These are phyloP conservation scores for Candida sakaeoensis DNA, from an alignment of 805 yeast species.

Conservation along the genomic window DNA sequence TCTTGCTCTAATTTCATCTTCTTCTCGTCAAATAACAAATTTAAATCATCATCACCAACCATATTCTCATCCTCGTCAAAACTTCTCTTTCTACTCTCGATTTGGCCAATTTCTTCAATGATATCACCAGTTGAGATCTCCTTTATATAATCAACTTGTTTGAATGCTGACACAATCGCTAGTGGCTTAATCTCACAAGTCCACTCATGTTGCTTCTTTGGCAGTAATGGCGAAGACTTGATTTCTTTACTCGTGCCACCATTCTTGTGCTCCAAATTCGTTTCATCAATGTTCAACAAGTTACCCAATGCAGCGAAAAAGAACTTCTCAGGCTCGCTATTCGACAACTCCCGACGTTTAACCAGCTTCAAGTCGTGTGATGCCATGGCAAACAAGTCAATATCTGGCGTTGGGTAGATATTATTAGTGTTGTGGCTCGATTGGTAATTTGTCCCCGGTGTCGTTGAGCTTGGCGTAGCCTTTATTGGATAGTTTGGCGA, in stretches of 20 bases:
- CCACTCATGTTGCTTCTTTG: constrained; percentile 35
- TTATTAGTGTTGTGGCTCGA: constrained; percentile 6
- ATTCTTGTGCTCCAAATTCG: constrained; percentile 19
- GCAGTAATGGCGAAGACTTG: constrained; percentile 37
- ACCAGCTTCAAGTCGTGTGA: constrained; percentile 39
- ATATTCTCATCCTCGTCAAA: constrained; percentile 18
- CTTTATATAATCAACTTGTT: constrained; percentile 37
- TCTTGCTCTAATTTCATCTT: constrained; percentile 18
- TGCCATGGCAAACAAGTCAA: constrained; percentile 22
- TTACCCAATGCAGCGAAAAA: constrained; percentile 51
- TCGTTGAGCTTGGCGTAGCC: constrained; percentile 7
- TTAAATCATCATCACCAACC: constrained; percentile 27
- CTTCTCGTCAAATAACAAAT: constrained; percentile 34
- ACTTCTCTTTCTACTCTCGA: constrained; percentile 1
- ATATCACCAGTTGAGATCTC: constrained; percentile 28
- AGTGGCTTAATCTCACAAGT: constrained; percentile 43
- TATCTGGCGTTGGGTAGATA: constrained; percentile 14
- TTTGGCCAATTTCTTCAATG: constrained; percentile 20
- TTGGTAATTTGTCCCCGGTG: constrained; percentile 7
- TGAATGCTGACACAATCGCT: constrained; percentile 44
- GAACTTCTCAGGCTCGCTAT: constrained; percentile 44
- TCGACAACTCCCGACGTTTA: constrained; percentile 44
- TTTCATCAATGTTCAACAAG: constrained; percentile 42
- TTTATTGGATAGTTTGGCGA: constrained; percentile 28
- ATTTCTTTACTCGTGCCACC: constrained; percentile 7